Evolutionary conservation across 2,329 filamentous ascomycete species (phyloP).

Genomic region (Microcyclospora tardicrescens): DNA sequence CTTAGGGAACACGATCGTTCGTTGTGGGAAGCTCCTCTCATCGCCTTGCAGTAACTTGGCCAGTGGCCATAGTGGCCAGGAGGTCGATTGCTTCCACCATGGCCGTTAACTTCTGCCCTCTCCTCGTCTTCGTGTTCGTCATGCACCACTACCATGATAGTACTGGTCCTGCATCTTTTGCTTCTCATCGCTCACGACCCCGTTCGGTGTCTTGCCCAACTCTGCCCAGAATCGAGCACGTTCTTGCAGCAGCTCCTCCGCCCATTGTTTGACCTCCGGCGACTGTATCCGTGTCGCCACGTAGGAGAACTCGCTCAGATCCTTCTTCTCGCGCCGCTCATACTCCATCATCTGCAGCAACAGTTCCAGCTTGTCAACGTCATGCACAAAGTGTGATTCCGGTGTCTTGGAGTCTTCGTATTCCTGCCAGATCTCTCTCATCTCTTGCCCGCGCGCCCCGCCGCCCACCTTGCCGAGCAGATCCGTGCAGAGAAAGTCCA

Average conservation of each 20-base stretch:
- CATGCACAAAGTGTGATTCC: conserved; percentile 84
- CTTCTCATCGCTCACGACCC: conserved; percentile 14
- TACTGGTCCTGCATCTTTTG: conserved; percentile 23
- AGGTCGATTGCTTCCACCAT: too few relatives aligned
- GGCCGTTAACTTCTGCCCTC: background rate
- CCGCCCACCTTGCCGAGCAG: conserved; percentile 64
- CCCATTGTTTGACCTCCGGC: conserved; percentile 71
- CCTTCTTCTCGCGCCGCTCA: conserved; percentile 57
- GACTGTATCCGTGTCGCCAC: conserved; percentile 62
- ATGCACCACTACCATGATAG: conserved; percentile 18
- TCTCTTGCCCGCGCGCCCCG: conserved; percentile 55
- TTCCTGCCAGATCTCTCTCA: conserved; percentile 79
- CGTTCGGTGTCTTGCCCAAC: conserved; percentile 15
- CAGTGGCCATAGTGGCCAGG: too few relatives aligned
- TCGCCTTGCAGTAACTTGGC: too few relatives aligned
- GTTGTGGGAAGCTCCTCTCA: too few relatives aligned
- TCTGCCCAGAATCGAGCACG: conserved; percentile 57
- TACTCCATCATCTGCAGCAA: conserved; percentile 95
- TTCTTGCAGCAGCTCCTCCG: conserved; percentile 61
- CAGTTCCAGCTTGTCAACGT: conserved; percentile 94
- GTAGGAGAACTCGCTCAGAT: conserved; percentile 76
- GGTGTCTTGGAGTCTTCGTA: conserved; percentile 80
- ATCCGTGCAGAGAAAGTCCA: conserved; percentile 72
- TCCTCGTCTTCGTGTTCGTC: background rate
- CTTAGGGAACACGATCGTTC: too few relatives aligned